Evolutionary conservation across 192 early-diverging fungal species (phyloP), one percentile per base, ranked within the genome.

Genomic region (Coemansia sp.): DNA sequence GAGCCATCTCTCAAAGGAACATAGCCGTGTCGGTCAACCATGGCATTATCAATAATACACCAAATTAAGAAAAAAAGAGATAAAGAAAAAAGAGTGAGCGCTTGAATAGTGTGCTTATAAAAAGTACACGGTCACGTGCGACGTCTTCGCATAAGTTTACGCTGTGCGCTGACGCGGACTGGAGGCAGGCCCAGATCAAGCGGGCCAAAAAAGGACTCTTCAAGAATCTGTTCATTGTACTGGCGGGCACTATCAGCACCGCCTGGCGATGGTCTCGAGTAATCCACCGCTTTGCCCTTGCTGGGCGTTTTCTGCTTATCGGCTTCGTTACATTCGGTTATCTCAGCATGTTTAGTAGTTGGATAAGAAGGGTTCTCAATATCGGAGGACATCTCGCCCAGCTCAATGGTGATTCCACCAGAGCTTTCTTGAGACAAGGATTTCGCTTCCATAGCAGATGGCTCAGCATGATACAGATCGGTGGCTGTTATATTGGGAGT

Each of bases 101-200:
- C 18, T 13, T 16, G 23, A 50, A 40, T 26, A 48, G 23, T 48
- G 46, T n/a, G 46, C 14, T 7, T 11, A 21, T 40, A 46, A 38
- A 55, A 23, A 37, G 43, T 35, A 18, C 21, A 55, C 40, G 50
- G 15, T 52, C 50, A 52, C 50, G 50, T 14, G 43, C 44, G 51
- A 8, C 53, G 53, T 42, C 69, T 59, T 26, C 70, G 59, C 68
- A 78, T 61, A 23, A 78, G 61, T 12, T 55, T 42, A 28, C 68
- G 75, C 57, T 78, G 64, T 9, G 69, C 43, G 37, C 75, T 78
- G 54, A 68, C 62, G 38, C 59, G 64, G n/a, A 78, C 55, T 10
- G 75, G 75, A 41, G 69, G 69, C 48, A 78, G 50, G 5, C 75
- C 75, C 15, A 78, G 65, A 39, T 68, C 69, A 37, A 72, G 57